phyloP scores from a whole-genome alignment of 805 yeast species.

The Starmerella apicola region DNA sequence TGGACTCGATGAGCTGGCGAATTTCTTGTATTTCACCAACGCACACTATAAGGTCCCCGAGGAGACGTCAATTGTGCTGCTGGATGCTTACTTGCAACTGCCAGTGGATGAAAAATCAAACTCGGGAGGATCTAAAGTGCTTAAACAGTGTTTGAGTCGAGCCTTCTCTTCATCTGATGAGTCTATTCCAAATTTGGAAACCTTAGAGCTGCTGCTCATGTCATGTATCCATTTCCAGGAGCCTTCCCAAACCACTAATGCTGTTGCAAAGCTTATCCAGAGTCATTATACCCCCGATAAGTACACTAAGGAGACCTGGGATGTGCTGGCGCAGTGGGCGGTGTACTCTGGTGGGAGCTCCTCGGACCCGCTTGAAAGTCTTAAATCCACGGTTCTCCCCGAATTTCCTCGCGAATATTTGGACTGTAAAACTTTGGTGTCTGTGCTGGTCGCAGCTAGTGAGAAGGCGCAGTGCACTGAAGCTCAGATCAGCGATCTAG shows the following conservation, averaged over 20 bases:
- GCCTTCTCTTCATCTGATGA: background rate
- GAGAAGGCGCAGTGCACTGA: constrained; percentile 22
- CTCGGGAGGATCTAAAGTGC: constrained; percentile 12
- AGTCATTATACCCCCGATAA: constrained; percentile 8
- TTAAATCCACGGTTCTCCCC: constrained; percentile 9
- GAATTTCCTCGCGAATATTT: constrained; percentile 17
- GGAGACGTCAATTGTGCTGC: constrained; percentile 12
- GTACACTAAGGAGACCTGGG: constrained; percentile 29
- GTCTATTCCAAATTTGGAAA: constrained; percentile 16
- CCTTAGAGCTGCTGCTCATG: constrained; percentile 23
- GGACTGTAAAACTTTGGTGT: constrained; percentile 22
- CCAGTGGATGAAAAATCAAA: constrained; percentile 3
- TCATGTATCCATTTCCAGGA: constrained; percentile 23
- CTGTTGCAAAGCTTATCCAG: constrained; percentile 4
- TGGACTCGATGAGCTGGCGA: constrained; percentile 8
- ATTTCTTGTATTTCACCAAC: constrained; percentile 9
- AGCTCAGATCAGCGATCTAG: constrained; percentile 19
- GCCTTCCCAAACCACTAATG: constrained; percentile 8
- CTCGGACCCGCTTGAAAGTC: constrained; percentile 8
- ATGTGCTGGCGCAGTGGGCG: constrained; percentile 27
- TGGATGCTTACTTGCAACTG: constrained; percentile 19
- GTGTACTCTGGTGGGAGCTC: constrained; percentile 18
- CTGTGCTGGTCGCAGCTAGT: constrained; percentile 22
- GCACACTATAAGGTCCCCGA: constrained; percentile 13
- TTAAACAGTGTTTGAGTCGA: constrained; percentile 9